These are phyloP conservation scores for Mycocentrospora acerina DNA, from an alignment of 2,329 filamentous ascomycete genomes.

Conservation along the genomic window DNA sequence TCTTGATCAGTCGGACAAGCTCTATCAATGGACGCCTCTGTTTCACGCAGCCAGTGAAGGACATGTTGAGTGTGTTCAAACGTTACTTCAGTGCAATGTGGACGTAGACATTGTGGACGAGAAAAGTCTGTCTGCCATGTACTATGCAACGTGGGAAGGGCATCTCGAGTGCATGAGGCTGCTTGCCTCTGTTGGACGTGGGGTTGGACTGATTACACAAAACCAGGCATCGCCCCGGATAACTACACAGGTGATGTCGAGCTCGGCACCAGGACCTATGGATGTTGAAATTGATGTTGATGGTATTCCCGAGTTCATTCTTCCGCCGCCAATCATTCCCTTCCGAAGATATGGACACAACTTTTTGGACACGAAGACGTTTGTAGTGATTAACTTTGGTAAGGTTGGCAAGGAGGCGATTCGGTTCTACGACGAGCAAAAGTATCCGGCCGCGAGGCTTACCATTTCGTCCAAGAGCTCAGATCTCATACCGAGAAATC, in stretches of 20 bases:
- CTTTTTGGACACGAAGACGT: slow-evolving; percentile 96
- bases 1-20: slow-evolving; percentile 87
- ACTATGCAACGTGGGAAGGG: slow-evolving; percentile 98
- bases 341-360: slow-evolving; percentile 95
- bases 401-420: slow-evolving; percentile 73
- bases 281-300: slow-evolving; percentile 74
- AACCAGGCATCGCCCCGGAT: slow-evolving; percentile 46
- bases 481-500: slow-evolving; percentile 93
- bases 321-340: slow-evolving; percentile 95
- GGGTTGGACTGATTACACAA: slow-evolving; percentile 34
- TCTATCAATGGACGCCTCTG: slow-evolving; percentile 96
- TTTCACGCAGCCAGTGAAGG: slow-evolving; percentile 97
- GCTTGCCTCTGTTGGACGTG: slow-evolving; percentile 59
- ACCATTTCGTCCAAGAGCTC: slow-evolving; percentile 97
- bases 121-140: slow-evolving; percentile 91
- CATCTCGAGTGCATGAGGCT: slow-evolving; percentile 93
- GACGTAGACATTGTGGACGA: slow-evolving; percentile 83
- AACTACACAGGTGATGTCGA: slow-evolving; percentile 38
- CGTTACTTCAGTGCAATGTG: slow-evolving; percentile 75
- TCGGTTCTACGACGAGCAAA: slow-evolving; percentile 94
- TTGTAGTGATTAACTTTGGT: slow-evolving; percentile 89
- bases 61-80: slow-evolving; percentile 83
- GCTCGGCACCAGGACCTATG: slow-evolving; percentile 42
- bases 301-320: slow-evolving; percentile 85
- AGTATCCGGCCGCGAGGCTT: slow-evolving; percentile 90